These are phyloP conservation scores for Diaporthe sp. DNA, from an alignment of 2,329 filamentous ascomycete species.

Conservation along the genomic window DNA sequence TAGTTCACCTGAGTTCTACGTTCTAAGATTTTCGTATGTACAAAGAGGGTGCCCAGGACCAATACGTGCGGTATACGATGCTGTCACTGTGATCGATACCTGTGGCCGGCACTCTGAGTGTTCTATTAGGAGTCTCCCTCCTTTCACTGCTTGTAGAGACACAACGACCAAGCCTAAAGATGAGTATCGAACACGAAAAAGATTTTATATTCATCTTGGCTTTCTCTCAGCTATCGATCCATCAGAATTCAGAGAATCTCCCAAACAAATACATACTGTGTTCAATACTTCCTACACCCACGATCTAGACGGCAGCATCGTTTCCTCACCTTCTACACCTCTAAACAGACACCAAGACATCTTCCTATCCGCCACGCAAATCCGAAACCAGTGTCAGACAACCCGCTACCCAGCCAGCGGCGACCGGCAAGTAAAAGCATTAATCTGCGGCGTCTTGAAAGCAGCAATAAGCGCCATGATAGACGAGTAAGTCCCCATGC, in stretches of 20 bases:
- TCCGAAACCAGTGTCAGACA: background rate
- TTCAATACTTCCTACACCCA: background rate
- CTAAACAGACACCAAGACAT: background rate
- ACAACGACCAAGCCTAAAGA: background rate
- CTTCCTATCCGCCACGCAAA: background rate
- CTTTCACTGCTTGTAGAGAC: no score
- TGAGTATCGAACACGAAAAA: background rate
- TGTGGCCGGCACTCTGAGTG: no score
- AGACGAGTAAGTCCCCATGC: constrained; percentile 34
- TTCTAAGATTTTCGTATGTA: no score
- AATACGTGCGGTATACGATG: no score
- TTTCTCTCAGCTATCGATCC: background rate
- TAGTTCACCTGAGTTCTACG: no score
- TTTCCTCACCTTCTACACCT: no score
- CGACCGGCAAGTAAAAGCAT: constrained; percentile 39
- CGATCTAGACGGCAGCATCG: no score
- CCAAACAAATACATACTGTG: background rate
- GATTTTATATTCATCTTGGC: background rate
- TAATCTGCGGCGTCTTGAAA: constrained; percentile 40
- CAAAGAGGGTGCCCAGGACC: no score
- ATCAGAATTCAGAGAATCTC: background rate
- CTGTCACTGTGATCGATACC: no score
- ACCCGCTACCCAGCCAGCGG: constrained; percentile 30
- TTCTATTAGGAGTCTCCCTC: no score
- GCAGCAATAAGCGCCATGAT: constrained; percentile 36